phyloP scores from a whole-genome alignment of 495 filamentous ascomycete genomes.

The Neurospora sp. region DNA sequence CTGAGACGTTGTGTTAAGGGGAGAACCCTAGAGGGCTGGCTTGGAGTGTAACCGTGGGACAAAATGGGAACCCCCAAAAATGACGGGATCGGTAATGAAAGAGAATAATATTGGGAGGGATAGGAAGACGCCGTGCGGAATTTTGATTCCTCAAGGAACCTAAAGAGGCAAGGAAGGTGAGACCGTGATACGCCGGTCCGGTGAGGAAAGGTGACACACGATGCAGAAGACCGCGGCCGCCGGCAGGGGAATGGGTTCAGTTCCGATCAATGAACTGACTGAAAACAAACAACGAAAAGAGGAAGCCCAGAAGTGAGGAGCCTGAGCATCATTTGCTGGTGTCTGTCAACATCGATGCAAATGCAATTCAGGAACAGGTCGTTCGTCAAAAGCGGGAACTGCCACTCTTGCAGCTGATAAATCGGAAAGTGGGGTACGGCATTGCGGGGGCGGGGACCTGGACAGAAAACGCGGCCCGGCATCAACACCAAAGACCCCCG shows the following conservation, averaged over 20 bases:
- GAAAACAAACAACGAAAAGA: neutral
- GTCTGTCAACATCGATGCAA: too few relatives aligned
- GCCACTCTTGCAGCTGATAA: neutral
- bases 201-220: neutral
- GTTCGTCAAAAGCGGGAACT: too few relatives aligned
- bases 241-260: neutral
- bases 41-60: neutral
- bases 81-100: neutral
- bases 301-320: neutral
- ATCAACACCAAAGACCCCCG: neutral
- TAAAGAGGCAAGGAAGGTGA: neutral
- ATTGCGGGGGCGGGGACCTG: neutral
- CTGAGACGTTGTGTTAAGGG: neutral
- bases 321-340: too few relatives aligned
- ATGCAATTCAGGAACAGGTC: too few relatives aligned
- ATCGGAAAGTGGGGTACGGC: neutral
- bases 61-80: neutral
- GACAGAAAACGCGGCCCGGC: neutral
- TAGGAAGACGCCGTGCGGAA: neutral
- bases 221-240: neutral
- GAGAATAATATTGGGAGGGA: neutral
- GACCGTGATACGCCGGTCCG: neutral
- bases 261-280: neutral
- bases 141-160: neutral
- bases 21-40: neutral